Evolutionary conservation across 371 early-diverging fungal species (phyloP).

Genomic region (Mucor mucedo): DNA sequence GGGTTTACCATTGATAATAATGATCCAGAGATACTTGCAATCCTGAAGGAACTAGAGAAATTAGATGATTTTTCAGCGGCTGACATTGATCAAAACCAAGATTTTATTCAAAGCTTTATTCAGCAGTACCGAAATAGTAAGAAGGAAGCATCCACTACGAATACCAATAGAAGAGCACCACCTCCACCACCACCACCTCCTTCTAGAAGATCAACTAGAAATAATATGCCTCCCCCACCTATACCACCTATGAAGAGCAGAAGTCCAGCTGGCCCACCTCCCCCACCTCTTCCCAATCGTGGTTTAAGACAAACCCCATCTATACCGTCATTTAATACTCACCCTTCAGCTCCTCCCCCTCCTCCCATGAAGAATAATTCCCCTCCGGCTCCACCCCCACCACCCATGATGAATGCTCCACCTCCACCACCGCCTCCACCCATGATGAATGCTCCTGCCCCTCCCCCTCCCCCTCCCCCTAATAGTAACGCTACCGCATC

Average conservation of each 20-base stretch:
- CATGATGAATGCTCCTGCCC: not conserved
- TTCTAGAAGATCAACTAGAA: conserved; percentile 2
- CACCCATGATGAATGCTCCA: conserved; percentile 11
- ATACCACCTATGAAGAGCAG: conserved; percentile 4
- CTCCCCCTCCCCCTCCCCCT: conserved; percentile 28
- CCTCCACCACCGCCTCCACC: conserved; percentile 22
- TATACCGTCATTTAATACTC: conserved; percentile 6
- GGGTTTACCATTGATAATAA: conserved; percentile 82
- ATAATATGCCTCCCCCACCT: conserved; percentile 3
- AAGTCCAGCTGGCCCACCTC: conserved; percentile 25
- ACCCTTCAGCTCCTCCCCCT: conserved; percentile 1
- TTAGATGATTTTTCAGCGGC: conserved; percentile 74
- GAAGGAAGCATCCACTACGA: not conserved
- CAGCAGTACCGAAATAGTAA: conserved; percentile 16
- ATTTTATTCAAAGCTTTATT: conserved; percentile 49
- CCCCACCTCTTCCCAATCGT: conserved; percentile 15
- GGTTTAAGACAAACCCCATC: conserved; percentile 15
- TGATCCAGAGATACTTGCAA: conserved; percentile 77
- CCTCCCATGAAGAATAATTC: not conserved
- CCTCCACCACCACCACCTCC: not conserved
- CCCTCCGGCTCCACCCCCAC: conserved; percentile 23
- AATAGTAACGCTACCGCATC: not conserved
- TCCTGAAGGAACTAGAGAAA: conserved; percentile 63
- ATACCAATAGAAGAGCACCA: not conserved
- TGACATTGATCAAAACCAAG: conserved; percentile 56